Percentiles rank a stretch among this genome's conserved stretches.
Conservation (phyloP, 1,284 basidiomycete species). For the Microbotryum silenes-acaulis region DNA sequence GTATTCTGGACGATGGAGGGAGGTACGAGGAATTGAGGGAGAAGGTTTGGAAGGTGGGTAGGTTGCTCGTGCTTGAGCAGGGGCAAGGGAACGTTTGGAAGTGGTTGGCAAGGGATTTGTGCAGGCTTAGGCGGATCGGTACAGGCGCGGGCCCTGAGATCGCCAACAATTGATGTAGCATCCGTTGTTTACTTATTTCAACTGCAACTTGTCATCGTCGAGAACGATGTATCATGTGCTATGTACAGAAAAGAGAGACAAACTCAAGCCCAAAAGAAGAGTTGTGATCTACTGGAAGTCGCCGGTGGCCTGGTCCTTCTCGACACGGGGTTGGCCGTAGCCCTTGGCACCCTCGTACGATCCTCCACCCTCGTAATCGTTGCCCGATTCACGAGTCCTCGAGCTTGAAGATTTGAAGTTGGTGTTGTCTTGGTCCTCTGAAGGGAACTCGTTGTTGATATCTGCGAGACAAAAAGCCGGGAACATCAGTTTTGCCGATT, state of each 20-base stretch:
- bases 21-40: constrained; percentile 20
- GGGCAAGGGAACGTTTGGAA: constrained; percentile 21
- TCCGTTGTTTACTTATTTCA: constrained; percentile 7
- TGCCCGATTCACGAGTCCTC: too few species aligned
- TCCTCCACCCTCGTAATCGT: constrained; percentile 1
- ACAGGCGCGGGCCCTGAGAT: constrained; percentile 9
- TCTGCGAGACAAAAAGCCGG: constrained; percentile 1
- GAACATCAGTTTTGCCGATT: not conserved
- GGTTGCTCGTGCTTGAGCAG: constrained; percentile 18
- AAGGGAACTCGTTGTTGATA: constrained; percentile 29
- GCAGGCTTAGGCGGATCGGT: constrained; percentile 18
- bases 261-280: too few species aligned
- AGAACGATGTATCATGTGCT: constrained; percentile 8
- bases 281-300: not conserved
- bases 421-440: constrained; percentile 10
- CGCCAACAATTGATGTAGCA: constrained; percentile 18
- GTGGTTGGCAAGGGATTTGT: constrained; percentile 19
- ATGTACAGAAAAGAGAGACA: too few species aligned
- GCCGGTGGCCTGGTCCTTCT: not conserved
- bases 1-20: not conserved
- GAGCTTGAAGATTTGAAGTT: constrained; percentile 9
- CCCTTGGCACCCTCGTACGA: constrained; percentile 2
- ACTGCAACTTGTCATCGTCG: constrained; percentile 25
- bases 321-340: not conserved
- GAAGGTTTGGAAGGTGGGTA: constrained; percentile 19